Conservation (phyloP, 176 grass and related monocot species). For the Cymbopogon citratus region DNA sequence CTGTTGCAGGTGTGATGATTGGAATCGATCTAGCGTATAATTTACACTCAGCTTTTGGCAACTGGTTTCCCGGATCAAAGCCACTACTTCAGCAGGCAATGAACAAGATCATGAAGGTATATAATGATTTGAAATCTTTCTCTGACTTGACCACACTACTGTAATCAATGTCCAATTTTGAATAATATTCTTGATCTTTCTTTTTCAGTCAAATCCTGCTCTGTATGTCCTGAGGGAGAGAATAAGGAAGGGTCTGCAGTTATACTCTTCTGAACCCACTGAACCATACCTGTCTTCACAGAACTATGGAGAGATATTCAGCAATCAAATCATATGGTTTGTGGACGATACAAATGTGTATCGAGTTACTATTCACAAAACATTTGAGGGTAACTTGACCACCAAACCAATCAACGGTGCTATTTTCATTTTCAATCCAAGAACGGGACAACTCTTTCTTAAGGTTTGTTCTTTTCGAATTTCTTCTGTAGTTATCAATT, state of each 20-base stretch:
- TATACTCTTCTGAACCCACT: constrained; percentile 96
- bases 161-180: too few relatives aligned
- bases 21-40: constrained; percentile 95
- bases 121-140: neutral
- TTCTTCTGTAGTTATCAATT: neutral
- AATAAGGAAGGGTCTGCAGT: constrained; percentile 94
- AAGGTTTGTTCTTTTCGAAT: constrained; percentile 48
- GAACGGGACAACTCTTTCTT: constrained; percentile 90
- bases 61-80: constrained; percentile 98
- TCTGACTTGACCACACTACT: neutral
- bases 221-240: constrained; percentile 91
- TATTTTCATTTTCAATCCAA: constrained; percentile 98
- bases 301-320: constrained; percentile 99
- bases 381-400: constrained; percentile 97
- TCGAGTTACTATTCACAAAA: constrained; percentile 96
- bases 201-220: constrained; percentile 89
- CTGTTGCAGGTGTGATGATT: constrained; percentile 93
- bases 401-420: constrained; percentile 97
- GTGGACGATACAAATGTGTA: constrained; percentile 99
- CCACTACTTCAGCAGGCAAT: constrained; percentile 93
- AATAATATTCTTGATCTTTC: neutral
- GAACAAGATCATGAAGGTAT: constrained; percentile 99
- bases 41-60: constrained; percentile 90
- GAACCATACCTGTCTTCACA: constrained; percentile 98
- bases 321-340: constrained; percentile 99